These are phyloP conservation scores for Daedalea quercina DNA, from an alignment of 768 basidiomycete genomes.

Conservation along the genomic window DNA sequence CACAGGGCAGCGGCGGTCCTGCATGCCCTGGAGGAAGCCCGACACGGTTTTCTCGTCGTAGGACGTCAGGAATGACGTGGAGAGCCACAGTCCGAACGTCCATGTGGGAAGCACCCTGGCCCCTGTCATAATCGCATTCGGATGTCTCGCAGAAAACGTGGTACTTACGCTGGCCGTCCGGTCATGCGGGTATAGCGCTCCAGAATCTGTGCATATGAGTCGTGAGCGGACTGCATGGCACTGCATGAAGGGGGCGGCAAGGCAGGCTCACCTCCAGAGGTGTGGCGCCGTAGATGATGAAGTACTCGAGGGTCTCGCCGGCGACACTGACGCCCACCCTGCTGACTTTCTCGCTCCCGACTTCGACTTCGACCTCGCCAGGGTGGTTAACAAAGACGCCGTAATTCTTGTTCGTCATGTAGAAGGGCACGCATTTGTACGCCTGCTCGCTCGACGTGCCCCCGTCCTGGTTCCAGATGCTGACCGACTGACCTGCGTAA, in stretches of 20 bases:
- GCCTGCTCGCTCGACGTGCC: slow-evolving; percentile 66
- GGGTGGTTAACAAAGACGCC: slow-evolving; percentile 74
- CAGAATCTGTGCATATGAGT: slow-evolving; percentile 32
- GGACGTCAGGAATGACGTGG: slow-evolving; percentile 69
- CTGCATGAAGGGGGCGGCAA: background rate
- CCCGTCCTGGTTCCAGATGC: slow-evolving; percentile 71
- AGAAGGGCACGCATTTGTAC: slow-evolving; percentile 65
- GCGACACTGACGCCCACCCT: slow-evolving; percentile 60
- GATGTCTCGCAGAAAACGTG: background rate
- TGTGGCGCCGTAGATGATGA: slow-evolving; percentile 61
- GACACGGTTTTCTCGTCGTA: slow-evolving; percentile 66
- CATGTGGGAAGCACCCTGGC: slow-evolving; percentile 58
- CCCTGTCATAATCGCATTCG: slow-evolving; percentile 7
- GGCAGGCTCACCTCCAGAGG: slow-evolving; percentile 43
- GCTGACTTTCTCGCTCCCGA: slow-evolving; percentile 59
- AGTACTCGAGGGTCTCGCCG: slow-evolving; percentile 61
- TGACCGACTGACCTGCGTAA: slow-evolving; percentile 44
- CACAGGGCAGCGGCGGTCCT: slow-evolving; percentile 51
- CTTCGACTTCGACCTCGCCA: slow-evolving; percentile 71
- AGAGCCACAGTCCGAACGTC: slow-evolving; percentile 76
- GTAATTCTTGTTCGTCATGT: slow-evolving; percentile 63
- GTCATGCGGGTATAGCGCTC: slow-evolving; percentile 56
- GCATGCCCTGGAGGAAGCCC: slow-evolving; percentile 66
- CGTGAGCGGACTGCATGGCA: slow-evolving; percentile 14
- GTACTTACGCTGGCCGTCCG: slow-evolving; percentile 48